Evolutionary conservation across 495 filamentous ascomycete species (phyloP).

Genomic region (Tuber brumale): DNA sequence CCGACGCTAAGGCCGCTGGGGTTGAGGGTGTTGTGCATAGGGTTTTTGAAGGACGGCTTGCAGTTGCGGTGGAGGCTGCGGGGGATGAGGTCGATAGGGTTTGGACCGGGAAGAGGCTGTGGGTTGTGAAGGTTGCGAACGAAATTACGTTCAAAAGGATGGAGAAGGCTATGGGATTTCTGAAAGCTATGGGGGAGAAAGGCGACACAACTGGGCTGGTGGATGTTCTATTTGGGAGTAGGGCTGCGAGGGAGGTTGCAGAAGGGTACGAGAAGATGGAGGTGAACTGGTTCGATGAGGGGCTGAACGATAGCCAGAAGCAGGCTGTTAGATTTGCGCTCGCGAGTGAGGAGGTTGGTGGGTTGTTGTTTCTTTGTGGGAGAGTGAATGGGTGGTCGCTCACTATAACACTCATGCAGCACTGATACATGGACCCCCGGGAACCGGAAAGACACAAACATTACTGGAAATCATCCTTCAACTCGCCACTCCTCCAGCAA

Average conservation of each 20-base stretch:
- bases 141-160: conserved; percentile 87
- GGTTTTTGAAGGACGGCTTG: conserved; percentile 53
- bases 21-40: conserved; percentile 75
- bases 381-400: background rate
- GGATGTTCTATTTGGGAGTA: conserved; percentile 73
- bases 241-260: conserved; percentile 54
- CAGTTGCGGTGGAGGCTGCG: conserved; percentile 65
- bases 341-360: conserved; percentile 62
- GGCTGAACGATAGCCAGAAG: conserved; percentile 83
- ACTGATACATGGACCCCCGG: conserved; percentile 90
- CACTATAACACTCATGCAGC: conserved; percentile 44
- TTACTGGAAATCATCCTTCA: conserved; percentile 92
- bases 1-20: conserved; percentile 57
- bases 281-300: conserved; percentile 68
- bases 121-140: conserved; percentile 84
- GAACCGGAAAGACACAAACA: conserved; percentile 97
- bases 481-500: conserved; percentile 50
- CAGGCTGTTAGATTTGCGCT: conserved; percentile 86
- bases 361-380: background rate
- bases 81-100: conserved; percentile 54
- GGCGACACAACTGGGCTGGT: conserved; percentile 65
- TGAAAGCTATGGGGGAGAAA: conserved; percentile 51
- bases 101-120: conserved; percentile 44
- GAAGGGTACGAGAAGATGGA: conserved; percentile 44
- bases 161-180: conserved; percentile 76